phyloP scores from a whole-genome alignment of 768 basidiomycete species.

The Ramaria sp. region DNA sequence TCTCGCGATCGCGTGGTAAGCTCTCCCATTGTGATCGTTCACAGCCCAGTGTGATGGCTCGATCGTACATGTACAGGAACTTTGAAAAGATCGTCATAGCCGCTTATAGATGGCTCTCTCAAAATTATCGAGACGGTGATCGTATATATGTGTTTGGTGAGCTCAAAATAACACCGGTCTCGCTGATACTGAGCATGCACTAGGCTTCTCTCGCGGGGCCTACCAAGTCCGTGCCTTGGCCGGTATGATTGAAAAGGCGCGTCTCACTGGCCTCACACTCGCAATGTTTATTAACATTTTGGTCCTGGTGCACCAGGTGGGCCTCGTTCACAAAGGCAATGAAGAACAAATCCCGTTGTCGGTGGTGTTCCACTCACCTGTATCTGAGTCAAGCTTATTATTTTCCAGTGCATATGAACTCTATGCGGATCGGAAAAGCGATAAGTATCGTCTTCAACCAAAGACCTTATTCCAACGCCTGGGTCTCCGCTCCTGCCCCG shows the following conservation, averaged over 20 bases:
- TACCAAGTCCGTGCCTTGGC: conserved; percentile 24
- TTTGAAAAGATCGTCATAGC: no score
- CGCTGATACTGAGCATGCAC: background rate
- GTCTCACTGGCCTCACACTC: background rate
- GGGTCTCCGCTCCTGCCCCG: background rate
- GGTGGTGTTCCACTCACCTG: background rate
- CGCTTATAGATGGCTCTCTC: conserved; percentile 32
- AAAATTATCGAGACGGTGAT: conserved; percentile 28
- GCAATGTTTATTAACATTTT: no score
- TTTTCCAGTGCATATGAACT: conserved; percentile 34
- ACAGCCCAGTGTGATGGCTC: no score
- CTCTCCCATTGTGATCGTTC: no score
- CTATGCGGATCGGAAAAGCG: conserved; percentile 18
- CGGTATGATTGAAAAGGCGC: background rate
- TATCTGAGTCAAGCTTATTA: no score
- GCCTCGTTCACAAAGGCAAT: conserved; percentile 30
- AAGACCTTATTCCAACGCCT: no score
- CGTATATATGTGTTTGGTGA: conserved; percentile 31
- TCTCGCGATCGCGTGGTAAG: conserved; percentile 29
- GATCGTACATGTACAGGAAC: conserved; percentile 23
- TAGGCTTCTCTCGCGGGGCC: conserved; percentile 39
- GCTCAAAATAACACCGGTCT: background rate
- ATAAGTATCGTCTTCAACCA: background rate
- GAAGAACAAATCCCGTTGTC: conserved; percentile 32
- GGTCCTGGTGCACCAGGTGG: conserved; percentile 31